These are phyloP conservation scores for Globisporangium recalcitrans DNA, from an alignment of 352 stramenopile genomes.

Conservation along the genomic window DNA sequence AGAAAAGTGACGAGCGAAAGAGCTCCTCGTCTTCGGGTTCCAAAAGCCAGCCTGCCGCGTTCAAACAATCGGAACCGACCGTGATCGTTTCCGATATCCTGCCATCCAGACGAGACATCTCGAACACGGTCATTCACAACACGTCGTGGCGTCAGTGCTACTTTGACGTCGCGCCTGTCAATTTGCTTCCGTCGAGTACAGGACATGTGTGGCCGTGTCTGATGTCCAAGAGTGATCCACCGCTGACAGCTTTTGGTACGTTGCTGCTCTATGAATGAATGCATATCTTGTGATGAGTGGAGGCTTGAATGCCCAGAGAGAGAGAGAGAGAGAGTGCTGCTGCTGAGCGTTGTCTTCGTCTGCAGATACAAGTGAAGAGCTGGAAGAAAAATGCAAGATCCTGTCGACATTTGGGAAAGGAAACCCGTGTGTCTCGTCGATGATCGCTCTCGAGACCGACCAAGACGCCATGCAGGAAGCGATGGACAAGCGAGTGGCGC, in stretches of 20 bases:
- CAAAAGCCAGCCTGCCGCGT: slow-evolving; percentile 8
- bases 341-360: background rate
- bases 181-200: slow-evolving; percentile 25
- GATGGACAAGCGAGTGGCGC: slow-evolving; percentile 39
- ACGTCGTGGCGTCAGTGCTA: slow-evolving; percentile 41
- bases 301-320: background rate
- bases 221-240: slow-evolving; percentile 26
- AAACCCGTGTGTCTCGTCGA: slow-evolving; percentile 25
- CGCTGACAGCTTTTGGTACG: slow-evolving; percentile 38
- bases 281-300: background rate
- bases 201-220: slow-evolving; percentile 13
- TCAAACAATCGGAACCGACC: slow-evolving; percentile 15
- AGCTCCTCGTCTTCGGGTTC: slow-evolving; percentile 4
- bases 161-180: slow-evolving; percentile 30
- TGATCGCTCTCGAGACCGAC: slow-evolving; percentile 9
- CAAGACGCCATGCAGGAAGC: slow-evolving; percentile 30
- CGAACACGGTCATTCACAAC: slow-evolving; percentile 39
- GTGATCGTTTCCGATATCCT: slow-evolving; percentile 30
- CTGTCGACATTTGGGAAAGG: slow-evolving; percentile 41
- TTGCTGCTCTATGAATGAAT: background rate
- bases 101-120: slow-evolving; percentile 20
- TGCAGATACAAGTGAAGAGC: slow-evolving; percentile 37
- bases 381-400: slow-evolving; percentile 44
- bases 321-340: background rate
- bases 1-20: slow-evolving; percentile 15